Evolutionary conservation across 257 asterid species (phyloP).

Genomic region (Anisodus tanguticus): DNA sequence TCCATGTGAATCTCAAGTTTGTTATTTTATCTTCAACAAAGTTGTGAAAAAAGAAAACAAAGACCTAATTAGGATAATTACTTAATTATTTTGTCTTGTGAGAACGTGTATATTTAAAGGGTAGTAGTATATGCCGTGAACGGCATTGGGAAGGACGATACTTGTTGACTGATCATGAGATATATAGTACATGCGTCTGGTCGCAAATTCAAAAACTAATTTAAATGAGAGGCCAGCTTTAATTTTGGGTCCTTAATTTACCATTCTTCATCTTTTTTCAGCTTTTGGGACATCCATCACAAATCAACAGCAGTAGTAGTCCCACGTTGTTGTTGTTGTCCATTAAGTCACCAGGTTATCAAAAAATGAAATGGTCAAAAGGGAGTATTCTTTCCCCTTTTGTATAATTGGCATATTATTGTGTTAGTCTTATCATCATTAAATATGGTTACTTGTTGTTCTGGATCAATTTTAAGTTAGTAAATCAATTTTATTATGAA

Average conservation of each 20-base stretch:
- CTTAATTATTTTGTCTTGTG: background rate
- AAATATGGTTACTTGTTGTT: too few species aligned
- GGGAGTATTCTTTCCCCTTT: slow-evolving; percentile 34
- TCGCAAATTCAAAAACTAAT: too few species aligned
- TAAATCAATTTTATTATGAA: too few species aligned
- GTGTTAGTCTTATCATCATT: too few species aligned
- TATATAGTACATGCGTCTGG: too few species aligned
- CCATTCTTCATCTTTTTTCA: background rate
- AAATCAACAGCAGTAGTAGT: background rate
- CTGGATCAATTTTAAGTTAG: too few species aligned
- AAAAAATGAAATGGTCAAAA: slow-evolving; percentile 16
- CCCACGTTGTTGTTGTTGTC: background rate
- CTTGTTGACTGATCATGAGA: background rate
- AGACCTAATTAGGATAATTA: background rate
- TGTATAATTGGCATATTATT: background rate
- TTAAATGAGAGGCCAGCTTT: too few species aligned
- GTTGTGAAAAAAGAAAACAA: too few species aligned
- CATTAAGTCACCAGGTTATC: background rate
- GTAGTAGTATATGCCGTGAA: background rate
- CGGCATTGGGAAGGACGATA: background rate
- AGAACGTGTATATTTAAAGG: background rate
- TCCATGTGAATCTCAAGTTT: too few species aligned
- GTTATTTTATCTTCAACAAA: too few species aligned
- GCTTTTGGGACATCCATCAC: background rate
- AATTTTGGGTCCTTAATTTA: too few species aligned